Base-by-base conservation (phyloP, 2,329 filamentous ascomycete species). In the Penicillium brasilianum region DNA sequence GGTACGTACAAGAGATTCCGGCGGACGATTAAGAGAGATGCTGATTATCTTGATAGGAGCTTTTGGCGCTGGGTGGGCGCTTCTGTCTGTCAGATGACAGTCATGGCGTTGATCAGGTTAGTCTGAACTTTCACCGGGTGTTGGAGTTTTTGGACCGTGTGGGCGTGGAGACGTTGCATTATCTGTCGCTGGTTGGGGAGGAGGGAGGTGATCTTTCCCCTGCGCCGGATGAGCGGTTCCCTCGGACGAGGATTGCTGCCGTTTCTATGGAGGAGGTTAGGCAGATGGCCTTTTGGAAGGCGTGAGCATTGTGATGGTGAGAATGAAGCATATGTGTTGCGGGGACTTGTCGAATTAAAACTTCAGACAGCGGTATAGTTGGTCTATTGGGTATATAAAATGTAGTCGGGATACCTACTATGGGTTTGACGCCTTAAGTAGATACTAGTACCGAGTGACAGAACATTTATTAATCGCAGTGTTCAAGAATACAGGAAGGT, bases 71-170 rank as follows among this genome's bases (percentile, higher is more conserved):
- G 70, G 89, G 89, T 25, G 93, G 95, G 25, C 86, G 85, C 62
- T 96, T 98, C 77, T 96, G 92, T 56, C 84, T 99, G 69, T 97
- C 92, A 7, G 95, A 99, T 76, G 95, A 99, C 78, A 97, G 93
- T 75, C 95, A 99, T 80, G 91, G 91, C 41, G 85, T 92, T 60
- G 90, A 86, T 2, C 94, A 99, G 74, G 85, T 99, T 5, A 92
- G 88, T n/a, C 88, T 92, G 54, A 94, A 96, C 74, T 98, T 95
- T 79, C 73, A 76, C 49, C 85, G 85, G 43, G 87, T 90, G 5
- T 78, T 96, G 60, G 82, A 85, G 0, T 97, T 91, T 74, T 80
- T 96, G 58, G 83, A 87, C 65, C 83, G 65, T 8, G 71, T 72
- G 20, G 79, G 75, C 22, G 78, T 82, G 22, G 59, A 62, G n/a